phyloP scores from a whole-genome alignment of 2,329 filamentous ascomycete genomes.

The Mariannaea sp. region DNA sequence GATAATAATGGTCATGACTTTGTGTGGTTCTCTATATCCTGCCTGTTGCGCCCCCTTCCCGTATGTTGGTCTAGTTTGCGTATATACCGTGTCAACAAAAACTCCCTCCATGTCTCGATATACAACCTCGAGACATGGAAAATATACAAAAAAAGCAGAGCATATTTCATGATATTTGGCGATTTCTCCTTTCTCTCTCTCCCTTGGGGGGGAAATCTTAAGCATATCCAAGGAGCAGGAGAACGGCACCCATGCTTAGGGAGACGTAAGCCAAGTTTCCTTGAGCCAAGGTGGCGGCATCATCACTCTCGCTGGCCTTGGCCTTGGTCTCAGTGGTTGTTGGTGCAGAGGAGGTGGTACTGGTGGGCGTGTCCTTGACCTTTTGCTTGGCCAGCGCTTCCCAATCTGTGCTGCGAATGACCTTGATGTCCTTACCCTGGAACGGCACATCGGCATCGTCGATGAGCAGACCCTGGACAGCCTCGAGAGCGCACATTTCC shows the following conservation, averaged over 20 bases:
- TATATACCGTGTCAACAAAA: slow-evolving; percentile 14
- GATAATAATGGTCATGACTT: slow-evolving; percentile 28
- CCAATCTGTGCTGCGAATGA: slow-evolving; percentile 43
- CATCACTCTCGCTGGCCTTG: slow-evolving; percentile 26
- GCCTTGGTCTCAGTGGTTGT: slow-evolving; percentile 13
- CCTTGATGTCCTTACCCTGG: slow-evolving; percentile 53
- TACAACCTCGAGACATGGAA: slow-evolving; percentile 24
- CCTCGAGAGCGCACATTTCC: slow-evolving; percentile 68
- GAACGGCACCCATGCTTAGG: slow-evolving; percentile 28
- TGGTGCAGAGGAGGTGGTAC: slow-evolving; percentile 1
- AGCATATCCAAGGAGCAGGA: slow-evolving; percentile 27
- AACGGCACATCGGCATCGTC: slow-evolving; percentile 51
- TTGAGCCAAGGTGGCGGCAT: slow-evolving; percentile 25
- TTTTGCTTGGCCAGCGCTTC: slow-evolving; percentile 12
- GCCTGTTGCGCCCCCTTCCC: no score
- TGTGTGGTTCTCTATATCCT: slow-evolving; percentile 25
- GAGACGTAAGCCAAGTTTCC: slow-evolving; percentile 29
- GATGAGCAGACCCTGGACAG: slow-evolving; percentile 63
- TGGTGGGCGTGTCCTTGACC: slow-evolving; percentile 20
- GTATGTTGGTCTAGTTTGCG: background rate
- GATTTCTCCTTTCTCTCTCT: background rate
- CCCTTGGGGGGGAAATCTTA: no score
- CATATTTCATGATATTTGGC: slow-evolving; percentile 7
- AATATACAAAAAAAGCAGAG: slow-evolving; percentile 17
- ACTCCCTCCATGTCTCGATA: slow-evolving; percentile 23